Evolutionary conservation across 129 eudicot genomes (phyloP).

Genomic region (Gnaphalium uliginosum): DNA sequence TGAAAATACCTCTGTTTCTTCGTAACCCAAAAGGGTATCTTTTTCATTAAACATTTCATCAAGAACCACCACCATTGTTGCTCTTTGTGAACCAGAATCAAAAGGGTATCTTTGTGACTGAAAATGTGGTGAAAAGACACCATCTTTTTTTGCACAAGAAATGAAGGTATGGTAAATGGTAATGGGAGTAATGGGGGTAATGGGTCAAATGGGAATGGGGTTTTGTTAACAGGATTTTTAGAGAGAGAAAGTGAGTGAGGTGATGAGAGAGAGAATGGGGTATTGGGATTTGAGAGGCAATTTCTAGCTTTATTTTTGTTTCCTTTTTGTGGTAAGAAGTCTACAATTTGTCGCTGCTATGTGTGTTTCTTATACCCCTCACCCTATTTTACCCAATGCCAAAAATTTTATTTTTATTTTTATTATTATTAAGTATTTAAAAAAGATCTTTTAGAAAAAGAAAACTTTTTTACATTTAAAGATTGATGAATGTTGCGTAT

Average conservation of each 20-base stretch:
- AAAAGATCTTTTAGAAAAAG: background rate
- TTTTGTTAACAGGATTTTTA: background rate
- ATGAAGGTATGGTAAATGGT: conserved; percentile 19
- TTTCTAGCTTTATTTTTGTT: conserved; percentile 37
- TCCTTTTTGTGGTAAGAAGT: conserved; percentile 35
- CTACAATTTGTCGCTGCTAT: conserved; percentile 38
- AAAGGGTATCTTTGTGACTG: conserved; percentile 20
- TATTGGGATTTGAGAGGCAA: conserved; percentile 44
- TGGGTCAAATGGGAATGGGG: conserved; percentile 14
- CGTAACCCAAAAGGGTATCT: conserved; percentile 19
- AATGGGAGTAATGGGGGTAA: conserved; percentile 13
- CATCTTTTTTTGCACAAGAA: conserved; percentile 26
- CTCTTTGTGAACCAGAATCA: conserved; percentile 7
- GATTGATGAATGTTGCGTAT: background rate
- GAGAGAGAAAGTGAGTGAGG: conserved; percentile 19
- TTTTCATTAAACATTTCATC: conserved; percentile 16
- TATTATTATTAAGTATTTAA: too few relatives aligned
- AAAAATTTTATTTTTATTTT: background rate
- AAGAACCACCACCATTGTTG: conserved; percentile 35
- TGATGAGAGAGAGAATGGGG: background rate
- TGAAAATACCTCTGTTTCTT: background rate
- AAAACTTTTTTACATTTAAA: background rate
- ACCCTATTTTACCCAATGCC: conserved; percentile 13
- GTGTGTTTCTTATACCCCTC: conserved; percentile 35
- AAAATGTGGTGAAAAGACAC: conserved; percentile 18